Base-by-base conservation (phyloP, 1,139 yeast species). In the Yamadazyma membranifaciens region DNA sequence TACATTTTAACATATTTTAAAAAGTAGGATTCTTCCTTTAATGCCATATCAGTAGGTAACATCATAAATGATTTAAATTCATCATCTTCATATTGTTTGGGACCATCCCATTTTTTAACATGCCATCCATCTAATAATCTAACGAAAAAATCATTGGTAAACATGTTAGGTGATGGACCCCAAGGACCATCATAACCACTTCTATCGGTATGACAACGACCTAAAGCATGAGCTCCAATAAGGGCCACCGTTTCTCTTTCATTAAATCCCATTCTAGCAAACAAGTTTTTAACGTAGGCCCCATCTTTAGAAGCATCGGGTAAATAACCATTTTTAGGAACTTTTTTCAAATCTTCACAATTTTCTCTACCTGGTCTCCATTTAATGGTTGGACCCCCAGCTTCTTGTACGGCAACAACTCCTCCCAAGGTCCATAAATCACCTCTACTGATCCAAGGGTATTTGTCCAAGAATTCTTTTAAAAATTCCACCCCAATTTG, bases 121-220 rank as follows among this genome's bases (percentile, higher is more conserved):
- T 81, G 77, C 98, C 98, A 91, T 50, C 81, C 87, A 55, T 78
- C 74, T 50, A 88, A 65, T 51, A 91, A 75, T 55, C 87, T 74
- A 46, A 78, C 81, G 69, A 65, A 91, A 65, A 85, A 88, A 51
- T 85, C 92, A 62, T 87, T 88, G 52, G 92, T 81, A 63, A 91
- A 87, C 63, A 78, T 69, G 51, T 89, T 89, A 54, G 88, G 87
- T 31, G 89, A 82, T 44, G 91, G 92, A 42, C 92, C 94, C 98
- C 98, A 91, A 38, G 96, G 96, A 38, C 97, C 97, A 47, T 85
- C 94, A 60, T 69, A 91, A 2, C 96, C 97, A 10, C 84, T 75
- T 49, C 73, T 71, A 37, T 67, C 55, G 27, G 70, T 60, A 64
- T 87, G 96, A 57, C 95, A 86, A 53, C 75, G 65, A 46, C 96